These are phyloP conservation scores for Candida tammaniensis DNA, from an alignment of 805 yeast species.

Conservation along the genomic window DNA sequence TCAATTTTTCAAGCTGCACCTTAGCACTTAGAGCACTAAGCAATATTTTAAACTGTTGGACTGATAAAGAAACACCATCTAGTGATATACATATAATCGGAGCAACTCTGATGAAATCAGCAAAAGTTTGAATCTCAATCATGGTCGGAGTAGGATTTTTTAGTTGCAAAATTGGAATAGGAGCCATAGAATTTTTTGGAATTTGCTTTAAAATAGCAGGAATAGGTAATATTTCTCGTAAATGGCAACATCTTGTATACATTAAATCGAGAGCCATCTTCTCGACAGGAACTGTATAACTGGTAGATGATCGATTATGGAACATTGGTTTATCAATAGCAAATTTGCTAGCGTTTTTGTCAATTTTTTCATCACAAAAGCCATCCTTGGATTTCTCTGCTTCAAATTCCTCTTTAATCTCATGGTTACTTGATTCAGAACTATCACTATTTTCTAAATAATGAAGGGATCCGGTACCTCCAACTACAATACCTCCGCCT, in stretches of 20 bases:
- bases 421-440: slow-evolving; percentile 12
- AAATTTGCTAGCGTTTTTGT: slow-evolving; percentile 21
- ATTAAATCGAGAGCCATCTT: slow-evolving; percentile 63
- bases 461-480: slow-evolving; percentile 69
- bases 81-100: slow-evolving; percentile 73
- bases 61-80: slow-evolving; percentile 74
- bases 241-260: slow-evolving; percentile 89
- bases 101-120: slow-evolving; percentile 83
- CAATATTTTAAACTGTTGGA: slow-evolving; percentile 75
- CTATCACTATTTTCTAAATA: slow-evolving; percentile 22
- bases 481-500: slow-evolving; percentile 74
- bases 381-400: slow-evolving; percentile 8
- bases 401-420: slow-evolving; percentile 6
- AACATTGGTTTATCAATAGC: slow-evolving; percentile 35
- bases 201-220: slow-evolving; percentile 76
- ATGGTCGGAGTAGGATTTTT: slow-evolving; percentile 87
- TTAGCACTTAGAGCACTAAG: slow-evolving; percentile 68
- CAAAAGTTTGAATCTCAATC: slow-evolving; percentile 82
- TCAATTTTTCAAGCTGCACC: slow-evolving; percentile 63
- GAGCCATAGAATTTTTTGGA: slow-evolving; percentile 72
- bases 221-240: slow-evolving; percentile 87
- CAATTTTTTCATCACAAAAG: slow-evolving; percentile 14
- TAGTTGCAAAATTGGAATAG: slow-evolving; percentile 67
- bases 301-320: slow-evolving; percentile 12
- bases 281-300: slow-evolving; percentile 33